Evolutionary conservation across 2,329 filamentous ascomycete genomes (phyloP), one percentile per base, ranked within the genome.

Genomic region (Neurospora crassa): DNA sequence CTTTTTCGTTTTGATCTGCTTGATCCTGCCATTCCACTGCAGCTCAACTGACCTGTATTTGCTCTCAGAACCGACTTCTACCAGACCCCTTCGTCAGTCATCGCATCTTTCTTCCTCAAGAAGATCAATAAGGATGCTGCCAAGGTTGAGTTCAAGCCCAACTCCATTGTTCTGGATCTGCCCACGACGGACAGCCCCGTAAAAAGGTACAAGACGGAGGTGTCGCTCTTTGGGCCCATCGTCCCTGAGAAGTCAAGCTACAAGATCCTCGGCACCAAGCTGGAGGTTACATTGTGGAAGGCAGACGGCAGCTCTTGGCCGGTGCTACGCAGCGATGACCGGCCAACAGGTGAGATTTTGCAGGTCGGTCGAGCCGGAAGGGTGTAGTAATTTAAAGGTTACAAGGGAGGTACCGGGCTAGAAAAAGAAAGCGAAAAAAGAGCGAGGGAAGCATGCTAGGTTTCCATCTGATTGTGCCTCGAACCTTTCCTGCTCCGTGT

Each of bases 101-200:
- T 96, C 75, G 94, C 92, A 2, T 96, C 92, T 10, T 91, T 97
- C 76, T 99, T 97, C 83, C 86, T 98, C 70, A 99, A 98, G 85
- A 98, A 98, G 84, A 97, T 99, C 77, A 89, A 94, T 82, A 96
- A 95, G 82, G 87, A 90, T 34, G 87, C 84, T 37, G 92, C 93
- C 69, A 91, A 87, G 75, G 87, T 98, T 67, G 84, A 87, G 34
- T 95, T 98, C 79, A 80, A 84, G 43, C 78, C 87, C 2, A 84
- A 86, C 68, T 84, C 87, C 67, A 82, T 98, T 69, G 85, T 87
- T 12, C 86, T 99, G 63, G 93, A 99, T 79, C 86, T 99, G 47
- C 89, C 88, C n/a, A 99, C 96, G 10, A 88, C 87, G 41, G 95
- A 97, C 79, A 85, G 89, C 72, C 88, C 78, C 37, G 68, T 82